Evolutionary conservation across 345 rosid species (phyloP), one percentile per base, ranked within the genome.

Genomic region (Arabidopsis arenosa): DNA sequence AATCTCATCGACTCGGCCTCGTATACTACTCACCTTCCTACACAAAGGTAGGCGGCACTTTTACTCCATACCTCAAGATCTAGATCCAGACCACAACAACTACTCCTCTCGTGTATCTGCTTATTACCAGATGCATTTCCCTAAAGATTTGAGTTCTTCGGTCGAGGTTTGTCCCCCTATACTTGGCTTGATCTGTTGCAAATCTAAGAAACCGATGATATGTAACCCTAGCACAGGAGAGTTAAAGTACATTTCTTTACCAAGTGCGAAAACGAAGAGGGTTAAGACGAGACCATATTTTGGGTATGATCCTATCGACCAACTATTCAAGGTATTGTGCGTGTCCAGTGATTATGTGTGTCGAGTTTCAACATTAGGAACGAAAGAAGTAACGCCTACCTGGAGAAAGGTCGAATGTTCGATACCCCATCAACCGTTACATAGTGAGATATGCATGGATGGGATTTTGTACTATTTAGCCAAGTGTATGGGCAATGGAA

Each of bases 311-410:
- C 58, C 9, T 23, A 11, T 53, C 35, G 30, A 21, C 13, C 21
- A 21, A 9, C 6, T 4, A 9, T 51, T 21, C 14, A 21, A 51
- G 30, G 30, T 51, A 51, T 9, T 51, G 2, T 51, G 17, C 17
- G 0, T 54, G 37, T 28, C 4, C 4, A 7, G 14, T 5, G 61
- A 30, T 56, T 30, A 2, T 26, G 6, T 7, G 5, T 53, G 33
- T 56, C 18, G 21, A 56, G 61, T 56, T 14, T 14, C 35, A 28
- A 56, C 61, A 6, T 56, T 56, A 56, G 61, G 39, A 14, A 56
- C 21, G 1, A 5, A 10, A 56, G 18, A 6, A 6, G 18, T 56
- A 5, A 2, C n/a, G 26, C 1, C 26, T 23, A 23, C 26, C 3
- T 53, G 21, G 61, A 32, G 39, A 56, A 56, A 1, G 1, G 6